phyloP scores from a whole-genome alignment of 495 filamentous ascomycete species.

The Neurospora pannonica region DNA sequence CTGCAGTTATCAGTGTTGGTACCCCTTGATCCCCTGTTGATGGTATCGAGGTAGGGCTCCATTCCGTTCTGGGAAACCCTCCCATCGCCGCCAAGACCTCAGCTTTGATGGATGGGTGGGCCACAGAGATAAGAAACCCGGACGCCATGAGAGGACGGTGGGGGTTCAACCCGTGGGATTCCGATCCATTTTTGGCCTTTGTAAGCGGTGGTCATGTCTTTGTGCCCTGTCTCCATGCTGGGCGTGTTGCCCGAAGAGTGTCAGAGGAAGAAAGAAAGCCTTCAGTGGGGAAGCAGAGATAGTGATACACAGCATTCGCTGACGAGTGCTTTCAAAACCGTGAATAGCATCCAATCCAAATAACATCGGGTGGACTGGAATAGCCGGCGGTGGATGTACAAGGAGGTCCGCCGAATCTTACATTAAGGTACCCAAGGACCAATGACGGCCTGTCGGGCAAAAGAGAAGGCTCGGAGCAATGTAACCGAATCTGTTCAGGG shows the following conservation, averaged over 20 bases:
- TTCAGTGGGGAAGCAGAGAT: neutral
- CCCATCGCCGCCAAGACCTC: constrained; percentile 5
- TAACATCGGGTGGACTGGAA: neutral
- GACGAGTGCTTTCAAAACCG: neutral
- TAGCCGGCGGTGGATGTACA: neutral
- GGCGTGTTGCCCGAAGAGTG: neutral
- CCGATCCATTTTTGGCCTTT: constrained; percentile 4
- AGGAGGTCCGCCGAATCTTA: neutral
- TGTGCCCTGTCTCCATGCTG: neutral
- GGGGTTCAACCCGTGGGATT: constrained; percentile 9
- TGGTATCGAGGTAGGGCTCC: constrained; percentile 2
- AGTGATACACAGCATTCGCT: neutral
- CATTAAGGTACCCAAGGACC: neutral
- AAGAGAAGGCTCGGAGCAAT: neutral
- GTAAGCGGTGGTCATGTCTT: neutral
- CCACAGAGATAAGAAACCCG: constrained; percentile 16
- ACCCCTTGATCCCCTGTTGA: neutral
- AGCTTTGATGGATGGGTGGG: constrained; percentile 5
- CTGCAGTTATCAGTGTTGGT: constrained; percentile 1
- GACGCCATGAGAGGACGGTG: constrained; percentile 6
- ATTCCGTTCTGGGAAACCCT: constrained; percentile 14
- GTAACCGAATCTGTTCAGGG: neutral
- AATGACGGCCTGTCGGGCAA: neutral
- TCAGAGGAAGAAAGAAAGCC: neutral
- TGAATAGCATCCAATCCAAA: neutral